phyloP scores from a whole-genome alignment of 345 rosid species.

The Corchorus olitorius region DNA sequence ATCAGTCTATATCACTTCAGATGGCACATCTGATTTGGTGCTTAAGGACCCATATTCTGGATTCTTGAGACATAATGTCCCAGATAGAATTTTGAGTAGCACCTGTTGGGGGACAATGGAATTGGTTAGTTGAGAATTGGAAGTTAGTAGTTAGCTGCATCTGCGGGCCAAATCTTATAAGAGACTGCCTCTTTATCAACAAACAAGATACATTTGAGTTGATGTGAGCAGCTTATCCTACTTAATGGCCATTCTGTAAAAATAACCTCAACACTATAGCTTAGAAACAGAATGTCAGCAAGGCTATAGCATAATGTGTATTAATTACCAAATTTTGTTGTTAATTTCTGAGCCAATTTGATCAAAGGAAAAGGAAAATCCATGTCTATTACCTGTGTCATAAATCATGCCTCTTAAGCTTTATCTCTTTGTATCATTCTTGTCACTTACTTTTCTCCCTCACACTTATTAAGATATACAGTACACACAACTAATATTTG shows the following conservation, averaged over 20 bases:
- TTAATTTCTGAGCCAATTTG: not conserved
- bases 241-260: constrained; percentile 3
- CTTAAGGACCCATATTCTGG: constrained; percentile 19
- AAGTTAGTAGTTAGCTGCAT: constrained; percentile 26
- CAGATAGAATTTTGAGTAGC: constrained; percentile 25
- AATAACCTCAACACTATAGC: not conserved
- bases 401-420: not conserved
- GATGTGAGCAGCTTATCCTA: constrained; percentile 16
- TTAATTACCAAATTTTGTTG: not conserved
- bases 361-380: not conserved
- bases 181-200: constrained; percentile 27
- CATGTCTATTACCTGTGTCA: not conserved
- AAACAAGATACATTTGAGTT: constrained; percentile 15
- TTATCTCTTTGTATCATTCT: not conserved
- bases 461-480: not conserved
- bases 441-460: not conserved
- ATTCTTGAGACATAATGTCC: constrained; percentile 32
- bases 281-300: not conserved
- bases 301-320: not conserved
- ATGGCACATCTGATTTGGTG: not conserved
- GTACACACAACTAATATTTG: not conserved
- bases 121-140: constrained; percentile 24
- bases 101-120: constrained; percentile 22
- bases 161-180: not conserved
- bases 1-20: constrained; percentile 24